Conservation (phyloP, 2,329 filamentous ascomycete species). For the Cordyceps fumosorosea region DNA sequence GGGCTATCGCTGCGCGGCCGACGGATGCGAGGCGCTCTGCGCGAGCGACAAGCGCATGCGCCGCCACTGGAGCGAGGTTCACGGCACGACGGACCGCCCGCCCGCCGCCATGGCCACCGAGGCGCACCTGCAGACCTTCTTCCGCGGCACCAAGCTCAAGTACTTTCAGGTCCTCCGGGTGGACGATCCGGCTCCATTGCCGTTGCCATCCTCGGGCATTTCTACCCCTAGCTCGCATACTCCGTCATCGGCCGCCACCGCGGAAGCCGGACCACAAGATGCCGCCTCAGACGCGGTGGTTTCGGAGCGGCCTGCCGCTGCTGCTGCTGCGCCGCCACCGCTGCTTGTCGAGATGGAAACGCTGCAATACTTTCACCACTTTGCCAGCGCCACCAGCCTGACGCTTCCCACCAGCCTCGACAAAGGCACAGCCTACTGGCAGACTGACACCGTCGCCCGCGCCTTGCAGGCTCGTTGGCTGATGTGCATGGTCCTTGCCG, state of each 20-base stretch:
- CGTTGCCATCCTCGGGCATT: background rate
- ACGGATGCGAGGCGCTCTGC: conserved; percentile 24
- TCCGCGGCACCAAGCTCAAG: conserved; percentile 28
- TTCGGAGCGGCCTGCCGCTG: background rate
- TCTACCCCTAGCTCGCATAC: background rate
- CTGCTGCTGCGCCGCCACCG: background rate
- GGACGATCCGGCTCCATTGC: background rate
- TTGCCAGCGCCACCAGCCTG: background rate
- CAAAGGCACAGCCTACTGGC: background rate
- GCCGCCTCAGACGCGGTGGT: background rate
- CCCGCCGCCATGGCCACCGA: conserved; percentile 13
- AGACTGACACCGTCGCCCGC: background rate
- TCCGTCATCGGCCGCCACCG: background rate
- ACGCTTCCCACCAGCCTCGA: background rate
- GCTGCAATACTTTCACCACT: background rate
- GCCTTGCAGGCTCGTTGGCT: background rate
- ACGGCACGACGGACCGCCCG: conserved; percentile 16
- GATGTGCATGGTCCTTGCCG: background rate
- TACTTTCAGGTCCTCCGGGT: conserved; percentile 28
- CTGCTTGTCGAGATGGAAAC: background rate
- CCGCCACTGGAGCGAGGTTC: conserved; percentile 24
- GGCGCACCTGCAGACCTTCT: conserved; percentile 30
- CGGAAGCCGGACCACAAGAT: background rate
- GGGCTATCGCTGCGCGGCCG: conserved; percentile 24
- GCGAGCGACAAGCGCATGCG: conserved; percentile 29